phyloP scores from a whole-genome alignment of 257 asterid species.

The Marsdenia floribunda region DNA sequence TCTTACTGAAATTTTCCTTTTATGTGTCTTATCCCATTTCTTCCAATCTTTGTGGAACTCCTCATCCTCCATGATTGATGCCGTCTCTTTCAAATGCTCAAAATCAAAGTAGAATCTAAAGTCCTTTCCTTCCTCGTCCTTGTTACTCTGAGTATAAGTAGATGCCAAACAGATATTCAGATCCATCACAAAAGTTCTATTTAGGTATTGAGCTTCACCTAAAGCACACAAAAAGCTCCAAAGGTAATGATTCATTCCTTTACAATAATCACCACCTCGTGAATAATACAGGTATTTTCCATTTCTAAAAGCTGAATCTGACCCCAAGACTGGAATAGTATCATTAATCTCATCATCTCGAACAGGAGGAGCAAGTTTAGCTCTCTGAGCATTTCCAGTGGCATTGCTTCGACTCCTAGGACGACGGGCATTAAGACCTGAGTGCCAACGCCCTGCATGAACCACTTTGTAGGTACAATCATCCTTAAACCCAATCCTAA shows the following conservation, averaged over 20 bases:
- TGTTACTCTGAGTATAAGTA: slow-evolving; percentile 51
- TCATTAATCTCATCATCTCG: slow-evolving; percentile 86
- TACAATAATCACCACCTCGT: slow-evolving; percentile 92
- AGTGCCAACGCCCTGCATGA: slow-evolving; percentile 80
- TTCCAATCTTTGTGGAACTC: slow-evolving; percentile 79
- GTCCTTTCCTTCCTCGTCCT: slow-evolving; percentile 89
- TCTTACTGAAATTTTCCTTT: slow-evolving; percentile 50
- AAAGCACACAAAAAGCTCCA: slow-evolving; percentile 98
- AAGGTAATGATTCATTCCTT: slow-evolving; percentile 82
- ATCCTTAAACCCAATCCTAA: slow-evolving; percentile 59
- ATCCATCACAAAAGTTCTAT: slow-evolving; percentile 93
- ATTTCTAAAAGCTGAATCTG: slow-evolving; percentile 61
- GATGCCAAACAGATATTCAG: slow-evolving; percentile 77
- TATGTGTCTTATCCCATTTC: slow-evolving; percentile 69
- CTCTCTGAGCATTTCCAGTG: slow-evolving; percentile 28
- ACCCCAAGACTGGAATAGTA: slow-evolving; percentile 66
- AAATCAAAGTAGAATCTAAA: slow-evolving; percentile 88
- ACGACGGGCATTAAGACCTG: slow-evolving; percentile 86
- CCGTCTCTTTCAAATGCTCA: slow-evolving; percentile 78
- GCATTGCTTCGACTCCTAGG: slow-evolving; percentile 35
- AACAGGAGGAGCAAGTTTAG: slow-evolving; percentile 35
- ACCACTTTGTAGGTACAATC: slow-evolving; percentile 67
- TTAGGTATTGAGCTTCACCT: slow-evolving; percentile 88
- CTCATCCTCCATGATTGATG: slow-evolving; percentile 69
- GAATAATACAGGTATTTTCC: slow-evolving; percentile 90